Conservation (phyloP, 2,329 filamentous ascomycete genomes). For the Cladosporium sp. region DNA sequence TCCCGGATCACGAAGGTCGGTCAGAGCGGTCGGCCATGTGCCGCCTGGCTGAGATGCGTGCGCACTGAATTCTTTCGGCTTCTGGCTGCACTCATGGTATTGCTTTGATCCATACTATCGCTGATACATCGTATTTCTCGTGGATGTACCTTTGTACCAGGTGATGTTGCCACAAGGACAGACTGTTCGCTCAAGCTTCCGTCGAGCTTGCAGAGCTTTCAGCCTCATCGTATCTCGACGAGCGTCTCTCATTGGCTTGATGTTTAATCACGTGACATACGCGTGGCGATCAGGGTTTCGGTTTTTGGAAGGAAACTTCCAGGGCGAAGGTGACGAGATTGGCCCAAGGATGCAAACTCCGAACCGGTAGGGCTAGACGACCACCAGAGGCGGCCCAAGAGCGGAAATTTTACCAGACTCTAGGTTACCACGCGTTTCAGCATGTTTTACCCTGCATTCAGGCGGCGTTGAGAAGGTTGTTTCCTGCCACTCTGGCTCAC, state of each 20-base stretch:
- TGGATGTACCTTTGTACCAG: not conserved
- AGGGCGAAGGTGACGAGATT: slow-evolving; percentile 7
- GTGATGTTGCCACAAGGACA: not conserved
- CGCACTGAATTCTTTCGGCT: not conserved
- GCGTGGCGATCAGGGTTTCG: slow-evolving; percentile 1
- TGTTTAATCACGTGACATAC: not conserved
- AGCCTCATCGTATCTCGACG: slow-evolving; percentile 6
- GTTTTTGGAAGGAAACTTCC: slow-evolving; percentile 1
- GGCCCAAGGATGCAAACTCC: not conserved
- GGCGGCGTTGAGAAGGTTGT: not conserved
- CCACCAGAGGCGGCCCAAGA: not conserved
- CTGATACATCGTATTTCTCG: not conserved
- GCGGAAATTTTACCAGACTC: not conserved
- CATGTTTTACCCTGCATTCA: not conserved
- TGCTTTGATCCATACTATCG: not conserved
- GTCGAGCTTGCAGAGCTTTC: slow-evolving; percentile 5
- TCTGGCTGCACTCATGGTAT: not conserved
- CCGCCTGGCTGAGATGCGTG: not conserved
- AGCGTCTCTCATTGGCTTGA: not conserved
- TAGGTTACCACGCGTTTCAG: slow-evolving; percentile 1
- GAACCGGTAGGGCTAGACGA: slow-evolving; percentile 7
- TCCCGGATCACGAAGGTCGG: slow-evolving; percentile 4
- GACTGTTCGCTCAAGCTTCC: slow-evolving; percentile 4
- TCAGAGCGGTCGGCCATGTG: slow-evolving; percentile 2
- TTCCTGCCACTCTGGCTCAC: not conserved